phyloP scores from a whole-genome alignment of 2,329 filamentous ascomycete species.

The Penicillium sp. region DNA sequence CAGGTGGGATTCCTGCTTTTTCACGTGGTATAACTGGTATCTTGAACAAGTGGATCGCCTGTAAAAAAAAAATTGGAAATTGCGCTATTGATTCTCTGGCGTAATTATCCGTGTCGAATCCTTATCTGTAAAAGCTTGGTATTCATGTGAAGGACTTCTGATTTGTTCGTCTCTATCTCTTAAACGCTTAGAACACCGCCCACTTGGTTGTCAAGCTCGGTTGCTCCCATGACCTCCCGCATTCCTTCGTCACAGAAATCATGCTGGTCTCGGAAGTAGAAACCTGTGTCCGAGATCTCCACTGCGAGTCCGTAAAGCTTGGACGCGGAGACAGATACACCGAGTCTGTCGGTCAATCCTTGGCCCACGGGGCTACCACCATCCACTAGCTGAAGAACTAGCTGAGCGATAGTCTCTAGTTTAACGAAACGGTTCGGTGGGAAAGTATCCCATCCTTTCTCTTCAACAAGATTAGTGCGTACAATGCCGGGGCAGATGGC shows the following conservation, averaged over 20 bases:
- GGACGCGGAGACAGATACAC: conserved; percentile 5
- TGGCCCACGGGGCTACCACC: conserved; percentile 9
- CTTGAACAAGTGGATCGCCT: neutral
- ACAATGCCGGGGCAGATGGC: conserved; percentile 29
- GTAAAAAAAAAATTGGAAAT: too few relatives aligned
- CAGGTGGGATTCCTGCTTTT: neutral
- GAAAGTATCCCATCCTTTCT: conserved; percentile 18
- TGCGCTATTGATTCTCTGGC: neutral
- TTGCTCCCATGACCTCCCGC: conserved; percentile 30
- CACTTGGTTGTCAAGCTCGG: conserved; percentile 29
- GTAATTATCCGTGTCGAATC: neutral
- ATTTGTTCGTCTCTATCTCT: neutral
- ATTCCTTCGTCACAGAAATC: conserved; percentile 21
- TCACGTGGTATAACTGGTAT: neutral
- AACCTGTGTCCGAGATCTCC: conserved; percentile 17
- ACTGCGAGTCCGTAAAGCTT: conserved; percentile 14
- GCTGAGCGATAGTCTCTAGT: conserved; percentile 11
- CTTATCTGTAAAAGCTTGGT: neutral
- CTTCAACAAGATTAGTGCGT: conserved; percentile 23
- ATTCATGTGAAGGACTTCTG: neutral
- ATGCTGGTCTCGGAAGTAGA: conserved; percentile 20
- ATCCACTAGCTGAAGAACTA: conserved; percentile 16
- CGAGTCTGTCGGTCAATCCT: conserved; percentile 12
- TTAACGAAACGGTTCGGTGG: conserved; percentile 15
- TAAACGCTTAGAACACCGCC: conserved; percentile 20